phyloP scores from a whole-genome alignment of 345 rosid genomes.

The Citrus unshiu region DNA sequence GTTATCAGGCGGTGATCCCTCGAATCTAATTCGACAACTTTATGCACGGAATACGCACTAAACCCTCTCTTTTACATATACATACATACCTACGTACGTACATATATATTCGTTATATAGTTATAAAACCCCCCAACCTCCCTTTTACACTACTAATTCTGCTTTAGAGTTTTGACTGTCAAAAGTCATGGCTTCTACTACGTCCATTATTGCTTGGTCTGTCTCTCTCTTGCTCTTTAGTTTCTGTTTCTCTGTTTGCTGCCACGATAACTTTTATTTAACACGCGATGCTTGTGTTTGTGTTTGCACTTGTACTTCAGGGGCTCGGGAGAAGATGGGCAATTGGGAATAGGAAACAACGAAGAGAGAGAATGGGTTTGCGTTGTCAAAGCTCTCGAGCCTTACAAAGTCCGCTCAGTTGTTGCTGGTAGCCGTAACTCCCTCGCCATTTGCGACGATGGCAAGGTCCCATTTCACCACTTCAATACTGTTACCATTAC shows the following conservation, averaged over 20 bases:
- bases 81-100: too few species aligned
- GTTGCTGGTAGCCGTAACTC: constrained; percentile 98
- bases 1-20: too few species aligned
- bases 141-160: neutral
- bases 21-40: too few species aligned
- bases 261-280: neutral
- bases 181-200: constrained; percentile 32
- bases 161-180: neutral
- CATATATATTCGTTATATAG: too few species aligned
- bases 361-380: constrained; percentile 84
- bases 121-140: neutral
- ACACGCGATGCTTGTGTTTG: neutral
- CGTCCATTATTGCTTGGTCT: constrained; percentile 51
- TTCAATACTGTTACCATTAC: neutral
- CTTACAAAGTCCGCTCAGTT: constrained; percentile 66
- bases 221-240: constrained; percentile 5
- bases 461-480: constrained; percentile 51
- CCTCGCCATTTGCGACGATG: constrained; percentile 94
- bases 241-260: neutral
- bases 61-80: too few species aligned
- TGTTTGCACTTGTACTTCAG: constrained; percentile 27
- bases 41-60: too few species aligned
- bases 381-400: constrained; percentile 65
- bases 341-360: constrained; percentile 75
- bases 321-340: constrained; percentile 99